Percentiles rank a stretch among this genome's conserved stretches.
Conservation (phyloP, 768 basidiomycete species). For the Tephrocybe sp. region DNA sequence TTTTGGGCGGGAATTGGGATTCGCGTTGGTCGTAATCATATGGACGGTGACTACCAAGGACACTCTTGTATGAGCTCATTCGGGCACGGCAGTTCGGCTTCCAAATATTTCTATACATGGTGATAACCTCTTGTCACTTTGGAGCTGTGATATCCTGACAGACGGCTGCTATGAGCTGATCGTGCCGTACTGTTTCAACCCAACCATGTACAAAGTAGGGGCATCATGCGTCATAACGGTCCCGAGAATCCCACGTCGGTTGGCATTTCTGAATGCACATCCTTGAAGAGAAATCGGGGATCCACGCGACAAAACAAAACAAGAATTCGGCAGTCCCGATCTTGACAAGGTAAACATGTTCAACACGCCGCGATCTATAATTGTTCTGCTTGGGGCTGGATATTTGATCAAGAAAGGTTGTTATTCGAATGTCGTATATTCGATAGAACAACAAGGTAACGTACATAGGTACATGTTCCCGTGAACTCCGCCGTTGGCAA, state of each 20-base stretch:
- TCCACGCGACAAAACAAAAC: neutral
- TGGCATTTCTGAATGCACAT: slow-evolving; percentile 14
- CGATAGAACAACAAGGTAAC: slow-evolving; percentile 7
- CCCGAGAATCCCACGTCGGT: slow-evolving; percentile 30
- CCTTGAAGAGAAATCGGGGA: neutral
- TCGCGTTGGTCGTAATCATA: slow-evolving; percentile 16
- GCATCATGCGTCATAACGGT: slow-evolving; percentile 17
- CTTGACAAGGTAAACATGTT: neutral
- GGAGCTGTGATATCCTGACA: slow-evolving; percentile 10
- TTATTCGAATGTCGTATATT: slow-evolving; percentile 2
- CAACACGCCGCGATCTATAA: neutral
- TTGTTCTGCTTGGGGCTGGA: neutral
- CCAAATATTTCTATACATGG: slow-evolving; percentile 9
- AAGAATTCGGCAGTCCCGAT: neutral
- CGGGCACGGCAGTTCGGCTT: slow-evolving; percentile 12
- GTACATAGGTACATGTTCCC: neutral
- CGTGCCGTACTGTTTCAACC: slow-evolving; percentile 5
- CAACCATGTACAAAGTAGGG: slow-evolving; percentile 8
- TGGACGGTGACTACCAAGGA: slow-evolving; percentile 1
- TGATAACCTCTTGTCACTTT: slow-evolving; percentile 1
- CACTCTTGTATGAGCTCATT: slow-evolving; percentile 7
- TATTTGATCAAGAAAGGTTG: slow-evolving; percentile 3
- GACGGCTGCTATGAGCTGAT: slow-evolving; percentile 10
- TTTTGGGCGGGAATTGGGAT: slow-evolving; percentile 14
- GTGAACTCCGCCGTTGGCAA: neutral